Percentiles rank a stretch among this genome's conserved stretches.
Evolutionary conservation across 352 stramenopile species (phyloP).

Genomic region (Pythium sp.): DNA sequence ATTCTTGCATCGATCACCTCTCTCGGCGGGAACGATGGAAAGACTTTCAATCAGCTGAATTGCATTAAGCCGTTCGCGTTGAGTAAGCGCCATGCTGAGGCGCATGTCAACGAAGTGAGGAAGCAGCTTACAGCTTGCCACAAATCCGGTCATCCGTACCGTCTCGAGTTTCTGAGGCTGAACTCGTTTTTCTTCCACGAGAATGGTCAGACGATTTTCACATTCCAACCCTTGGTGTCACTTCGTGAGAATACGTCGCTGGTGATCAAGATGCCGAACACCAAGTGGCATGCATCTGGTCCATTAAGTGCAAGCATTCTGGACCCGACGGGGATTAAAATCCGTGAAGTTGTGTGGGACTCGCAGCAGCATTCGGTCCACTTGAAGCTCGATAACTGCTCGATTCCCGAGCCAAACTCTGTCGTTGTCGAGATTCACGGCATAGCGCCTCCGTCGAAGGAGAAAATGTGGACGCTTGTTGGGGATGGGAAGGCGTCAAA

Average conservation of each 20-base stretch:
- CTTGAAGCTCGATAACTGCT: constrained; percentile 33
- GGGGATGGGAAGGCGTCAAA: constrained; percentile 2
- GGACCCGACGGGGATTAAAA: constrained; percentile 24
- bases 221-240: constrained; percentile 29
- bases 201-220: constrained; percentile 38
- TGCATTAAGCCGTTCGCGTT: constrained; percentile 51
- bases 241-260: constrained; percentile 26
- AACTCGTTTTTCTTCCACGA: constrained; percentile 58
- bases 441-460: constrained; percentile 19
- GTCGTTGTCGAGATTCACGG: constrained; percentile 37
- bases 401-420: constrained; percentile 24
- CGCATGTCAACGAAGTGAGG: constrained; percentile 31
- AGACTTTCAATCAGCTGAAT: constrained; percentile 35
- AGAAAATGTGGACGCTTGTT: constrained; percentile 6
- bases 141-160: constrained; percentile 35
- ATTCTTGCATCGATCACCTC: constrained; percentile 43
- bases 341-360: constrained; percentile 46
- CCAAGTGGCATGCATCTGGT: constrained; percentile 37
- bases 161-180: constrained; percentile 52
- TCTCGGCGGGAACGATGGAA: constrained; percentile 22
- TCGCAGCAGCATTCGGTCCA: constrained; percentile 38
- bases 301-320: constrained; percentile 24
- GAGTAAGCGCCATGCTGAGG: constrained; percentile 22
- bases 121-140: constrained; percentile 29
- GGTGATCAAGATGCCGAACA: constrained; percentile 43